Conservation (phyloP, 768 basidiomycete species). For the Fistulinella prunicolor region DNA sequence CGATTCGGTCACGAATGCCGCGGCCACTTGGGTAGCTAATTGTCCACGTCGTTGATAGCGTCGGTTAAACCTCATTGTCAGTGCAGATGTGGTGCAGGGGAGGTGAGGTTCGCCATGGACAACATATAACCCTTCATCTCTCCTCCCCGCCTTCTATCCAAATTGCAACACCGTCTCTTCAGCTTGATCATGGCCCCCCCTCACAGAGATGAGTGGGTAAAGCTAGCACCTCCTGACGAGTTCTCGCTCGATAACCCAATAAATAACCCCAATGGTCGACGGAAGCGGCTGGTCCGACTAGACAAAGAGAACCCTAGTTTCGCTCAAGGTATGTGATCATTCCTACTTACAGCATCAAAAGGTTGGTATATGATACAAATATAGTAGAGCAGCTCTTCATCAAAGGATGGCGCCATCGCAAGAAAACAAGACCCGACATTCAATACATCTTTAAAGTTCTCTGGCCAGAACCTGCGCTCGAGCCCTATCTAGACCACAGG, state of each 20-base stretch:
- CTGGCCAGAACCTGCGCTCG: conserved; percentile 41
- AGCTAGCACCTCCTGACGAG: conserved; percentile 30
- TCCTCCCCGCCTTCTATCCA: not conserved
- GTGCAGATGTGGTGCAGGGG: conserved; percentile 20
- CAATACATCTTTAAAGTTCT: conserved; percentile 52
- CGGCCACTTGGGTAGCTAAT: conserved; percentile 14
- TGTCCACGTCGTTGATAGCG: conserved; percentile 14
- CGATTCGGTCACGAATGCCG: conserved; percentile 12
- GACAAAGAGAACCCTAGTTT: conserved; percentile 35
- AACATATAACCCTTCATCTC: conserved; percentile 21
- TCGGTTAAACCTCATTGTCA: conserved; percentile 4
- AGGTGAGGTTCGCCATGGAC: conserved; percentile 20
- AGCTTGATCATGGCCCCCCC: conserved; percentile 18
- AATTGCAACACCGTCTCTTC: not conserved
- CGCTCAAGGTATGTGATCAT: conserved; percentile 37
- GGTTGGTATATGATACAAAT: not conserved
- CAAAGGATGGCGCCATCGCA: conserved; percentile 55
- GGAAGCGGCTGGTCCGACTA: conserved; percentile 44
- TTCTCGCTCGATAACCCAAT: conserved; percentile 42
- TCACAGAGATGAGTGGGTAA: conserved; percentile 27
- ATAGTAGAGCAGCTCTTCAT: conserved; percentile 50
- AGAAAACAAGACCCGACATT: conserved; percentile 48
- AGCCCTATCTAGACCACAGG: conserved; percentile 48
- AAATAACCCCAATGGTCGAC: conserved; percentile 35
- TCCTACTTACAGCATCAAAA: not conserved